A percentile compares a stretch with the other conserved stretches of the same genome.
These are phyloP conservation scores for Colletotrichum filicis DNA, from an alignment of 2,329 filamentous ascomycete species.

Conservation along the genomic window DNA sequence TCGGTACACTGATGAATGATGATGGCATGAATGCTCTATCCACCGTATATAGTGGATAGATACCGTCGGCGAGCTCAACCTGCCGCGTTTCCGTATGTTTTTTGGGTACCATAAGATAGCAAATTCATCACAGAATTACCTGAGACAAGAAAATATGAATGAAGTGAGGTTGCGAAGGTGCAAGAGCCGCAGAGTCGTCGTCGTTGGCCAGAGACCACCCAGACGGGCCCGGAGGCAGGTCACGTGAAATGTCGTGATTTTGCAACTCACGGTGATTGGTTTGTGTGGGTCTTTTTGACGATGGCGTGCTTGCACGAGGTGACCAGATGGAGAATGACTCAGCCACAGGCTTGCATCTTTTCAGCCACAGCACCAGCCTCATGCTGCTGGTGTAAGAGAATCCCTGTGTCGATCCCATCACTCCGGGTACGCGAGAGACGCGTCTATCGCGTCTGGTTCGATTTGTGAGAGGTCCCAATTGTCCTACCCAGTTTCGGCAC, in stretches of 20 bases:
- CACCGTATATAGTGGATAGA: constrained; percentile 16
- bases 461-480: constrained; percentile 2
- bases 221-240: constrained; percentile 8
- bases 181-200: constrained; percentile 29
- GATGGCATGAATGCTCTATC: constrained; percentile 28
- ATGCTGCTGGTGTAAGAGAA: neutral
- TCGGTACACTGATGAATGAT: constrained; percentile 27
- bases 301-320: constrained; percentile 32
- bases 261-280: constrained; percentile 28
- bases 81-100: constrained; percentile 12
- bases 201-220: constrained; percentile 29
- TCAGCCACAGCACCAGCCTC: constrained; percentile 14
- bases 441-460: constrained; percentile 4
- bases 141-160: constrained; percentile 2
- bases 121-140: constrained; percentile 20
- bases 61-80: constrained; percentile 28
- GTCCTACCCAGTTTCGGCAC: neutral
- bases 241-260: constrained; percentile 39
- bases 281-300: neutral
- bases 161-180: constrained; percentile 26
- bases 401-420: constrained; percentile 17
- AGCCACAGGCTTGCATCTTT: neutral
- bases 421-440: constrained; percentile 11
- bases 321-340: neutral
- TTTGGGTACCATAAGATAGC: constrained; percentile 31